phyloP scores from a whole-genome alignment of 1,284 basidiomycete genomes.

The Naganishia sp. region DNA sequence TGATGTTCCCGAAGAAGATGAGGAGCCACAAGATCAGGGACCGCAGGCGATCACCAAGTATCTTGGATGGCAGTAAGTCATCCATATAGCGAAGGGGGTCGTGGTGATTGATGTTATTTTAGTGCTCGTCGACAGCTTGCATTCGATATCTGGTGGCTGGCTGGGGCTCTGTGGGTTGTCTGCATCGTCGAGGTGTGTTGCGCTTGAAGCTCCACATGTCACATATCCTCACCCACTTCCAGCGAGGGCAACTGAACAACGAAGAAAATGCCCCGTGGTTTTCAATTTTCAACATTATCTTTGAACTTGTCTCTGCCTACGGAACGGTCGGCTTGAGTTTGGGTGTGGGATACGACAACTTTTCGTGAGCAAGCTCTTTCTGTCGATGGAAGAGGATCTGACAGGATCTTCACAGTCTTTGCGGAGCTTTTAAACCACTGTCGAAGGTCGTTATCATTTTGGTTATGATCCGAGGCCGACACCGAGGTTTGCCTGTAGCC shows the following conservation, averaged over 20 bases:
- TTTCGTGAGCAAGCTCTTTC: conserved; percentile 38
- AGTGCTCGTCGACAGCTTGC: conserved; percentile 78
- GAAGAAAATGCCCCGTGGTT: conserved; percentile 65
- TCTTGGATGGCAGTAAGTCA: conserved; percentile 51
- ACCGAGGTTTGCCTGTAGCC: conserved; percentile 82
- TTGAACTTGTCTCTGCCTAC: conserved; percentile 74
- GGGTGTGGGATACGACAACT: conserved; percentile 64
- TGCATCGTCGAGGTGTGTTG: conserved; percentile 79
- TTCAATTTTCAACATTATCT: conserved; percentile 69
- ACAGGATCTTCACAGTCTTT: conserved; percentile 62
- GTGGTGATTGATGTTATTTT: background rate
- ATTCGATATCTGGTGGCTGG: conserved; percentile 92
- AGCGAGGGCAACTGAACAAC: conserved; percentile 65
- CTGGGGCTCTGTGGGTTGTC: conserved; percentile 71
- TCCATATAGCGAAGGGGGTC: background rate
- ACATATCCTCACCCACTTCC: conserved; percentile 5
- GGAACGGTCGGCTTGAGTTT: conserved; percentile 85
- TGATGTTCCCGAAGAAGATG: conserved; percentile 58
- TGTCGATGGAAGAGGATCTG: background rate
- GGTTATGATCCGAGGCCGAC: conserved; percentile 91
- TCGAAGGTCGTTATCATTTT: conserved; percentile 82
- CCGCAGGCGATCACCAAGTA: conserved; percentile 53
- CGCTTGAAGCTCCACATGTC: conserved; percentile 6
- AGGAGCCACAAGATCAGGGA: conserved; percentile 55
- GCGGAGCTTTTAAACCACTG: conserved; percentile 72